phyloP scores from a whole-genome alignment of 2,329 filamentous ascomycete species.

The Cladosporium oxysporum region DNA sequence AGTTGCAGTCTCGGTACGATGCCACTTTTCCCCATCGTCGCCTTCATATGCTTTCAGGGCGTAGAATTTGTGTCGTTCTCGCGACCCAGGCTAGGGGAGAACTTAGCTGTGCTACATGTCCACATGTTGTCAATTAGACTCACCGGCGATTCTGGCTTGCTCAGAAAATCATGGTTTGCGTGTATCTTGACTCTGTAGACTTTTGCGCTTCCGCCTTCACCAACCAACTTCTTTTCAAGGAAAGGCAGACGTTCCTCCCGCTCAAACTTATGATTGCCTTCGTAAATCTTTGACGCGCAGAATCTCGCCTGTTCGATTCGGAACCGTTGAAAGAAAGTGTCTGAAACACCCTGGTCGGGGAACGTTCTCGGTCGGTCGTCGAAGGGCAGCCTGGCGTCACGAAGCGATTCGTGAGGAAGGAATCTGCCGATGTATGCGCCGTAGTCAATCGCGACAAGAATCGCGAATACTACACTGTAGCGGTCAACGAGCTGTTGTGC shows the following conservation, averaged over 20 bases:
- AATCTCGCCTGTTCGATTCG: not conserved
- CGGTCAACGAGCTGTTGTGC: not conserved
- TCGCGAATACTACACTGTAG: slow-evolving; percentile 9
- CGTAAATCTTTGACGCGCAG: not conserved
- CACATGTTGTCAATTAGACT: not conserved
- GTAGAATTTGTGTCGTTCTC: slow-evolving; percentile 6
- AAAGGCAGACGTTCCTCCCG: not conserved
- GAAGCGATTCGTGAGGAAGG: not conserved
- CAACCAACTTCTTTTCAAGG: not conserved
- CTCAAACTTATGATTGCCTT: too few relatives aligned
- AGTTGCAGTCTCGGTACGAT: not conserved
- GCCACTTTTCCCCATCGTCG: not conserved
- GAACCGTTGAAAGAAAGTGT: not conserved
- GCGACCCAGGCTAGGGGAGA: too few relatives aligned
- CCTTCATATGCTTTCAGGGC: slow-evolving; percentile 21
- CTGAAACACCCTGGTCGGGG: not conserved
- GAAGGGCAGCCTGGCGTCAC: slow-evolving; percentile 4
- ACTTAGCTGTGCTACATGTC: too few relatives aligned
- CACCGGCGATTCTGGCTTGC: too few relatives aligned
- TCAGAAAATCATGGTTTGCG: slow-evolving; percentile 6
- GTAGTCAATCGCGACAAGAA: not conserved
- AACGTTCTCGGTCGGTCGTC: not conserved
- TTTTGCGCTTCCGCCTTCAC: not conserved
- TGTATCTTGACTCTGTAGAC: slow-evolving; percentile 17
- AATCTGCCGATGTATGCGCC: not conserved